Base-by-base conservation (phyloP, 371 early-diverging fungal genomes). In the Mortierella sp. region DNA sequence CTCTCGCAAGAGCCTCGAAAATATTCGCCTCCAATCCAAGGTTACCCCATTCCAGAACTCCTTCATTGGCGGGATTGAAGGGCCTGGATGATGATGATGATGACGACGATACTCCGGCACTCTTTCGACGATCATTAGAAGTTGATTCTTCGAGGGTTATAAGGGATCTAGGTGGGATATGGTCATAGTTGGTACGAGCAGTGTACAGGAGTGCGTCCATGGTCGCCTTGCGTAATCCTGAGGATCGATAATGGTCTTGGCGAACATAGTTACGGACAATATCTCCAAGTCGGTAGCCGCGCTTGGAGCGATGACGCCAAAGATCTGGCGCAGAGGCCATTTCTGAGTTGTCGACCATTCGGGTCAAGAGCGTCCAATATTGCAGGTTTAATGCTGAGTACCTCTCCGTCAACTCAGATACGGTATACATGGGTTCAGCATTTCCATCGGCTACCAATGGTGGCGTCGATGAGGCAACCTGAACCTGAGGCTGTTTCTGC, bases 341-440 rank as follows among this genome's bases (percentile, higher is more conserved):
- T 22, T 66, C 76, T n/a, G 81, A 49, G 43, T 88, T 88, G 54
- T 85, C 86, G 39, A 88, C 84, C 63, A 86, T 87, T 6, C 86
- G 76, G 2, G 88, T 77, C 65, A 88, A 66, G 58, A 85, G 72
- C 0, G 88, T 87, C 88, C 88, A 88, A 62, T 88, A 88, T 52
- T 87, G 88, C 59, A 88, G 67, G 74, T 88, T 87, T 52, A 88
- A 66, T 0, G 85, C 79, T 35, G 87, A 84, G 59, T 84, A 87
- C 11, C 83, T 47, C 47, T 81, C 81, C n/a, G 81, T 75, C 62
- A 81, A 47, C 72, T 81, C 81, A 18, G 76, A 39, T 0, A 66
- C 81, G 0, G 76, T 57, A 28, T 64, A 68, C 20, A 81, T 62
- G 22, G 76, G 81, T 32, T 81, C 81, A 11, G 58, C 74, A 26